These are phyloP conservation scores for Cardiospermum halicacabum DNA, from an alignment of 345 rosid species.

Conservation along the genomic window DNA sequence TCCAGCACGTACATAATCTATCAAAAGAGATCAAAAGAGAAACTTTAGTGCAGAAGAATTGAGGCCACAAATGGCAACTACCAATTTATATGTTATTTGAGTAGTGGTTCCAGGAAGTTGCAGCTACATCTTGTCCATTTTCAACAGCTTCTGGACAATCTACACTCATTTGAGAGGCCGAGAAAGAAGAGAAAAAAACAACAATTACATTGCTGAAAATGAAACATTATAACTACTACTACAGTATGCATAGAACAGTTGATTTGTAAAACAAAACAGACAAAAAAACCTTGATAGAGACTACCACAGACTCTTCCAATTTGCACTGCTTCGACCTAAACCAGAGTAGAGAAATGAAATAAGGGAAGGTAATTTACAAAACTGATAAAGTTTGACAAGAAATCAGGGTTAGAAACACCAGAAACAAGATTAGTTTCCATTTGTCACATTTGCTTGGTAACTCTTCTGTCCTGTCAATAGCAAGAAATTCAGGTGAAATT, in stretches of 20 bases:
- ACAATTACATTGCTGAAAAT: slow-evolving; percentile 12
- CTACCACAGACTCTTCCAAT: slow-evolving; percentile 25
- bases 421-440: slow-evolving; percentile 20
- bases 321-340: slow-evolving; percentile 37
- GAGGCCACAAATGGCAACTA: slow-evolving; percentile 9
- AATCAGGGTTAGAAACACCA: slow-evolving; percentile 29
- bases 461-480: slow-evolving; percentile 30
- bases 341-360: slow-evolving; percentile 16
- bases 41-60: neutral
- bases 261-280: neutral
- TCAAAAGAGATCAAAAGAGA: neutral
- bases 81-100: neutral
- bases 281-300: slow-evolving; percentile 23
- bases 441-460: slow-evolving; percentile 15
- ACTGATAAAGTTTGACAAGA: neutral
- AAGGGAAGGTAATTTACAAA: neutral
- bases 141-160: slow-evolving; percentile 34
- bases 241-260: neutral
- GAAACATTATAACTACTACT: slow-evolving; percentile 6
- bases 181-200: too few species aligned
- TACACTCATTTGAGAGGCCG: slow-evolving; percentile 33
- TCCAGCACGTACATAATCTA: neutral
- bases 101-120: slow-evolving; percentile 12
- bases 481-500: slow-evolving; percentile 28
- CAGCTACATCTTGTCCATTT: slow-evolving; percentile 33